phyloP scores from a whole-genome alignment of 768 basidiomycete species.

The Lentinula sp. region DNA sequence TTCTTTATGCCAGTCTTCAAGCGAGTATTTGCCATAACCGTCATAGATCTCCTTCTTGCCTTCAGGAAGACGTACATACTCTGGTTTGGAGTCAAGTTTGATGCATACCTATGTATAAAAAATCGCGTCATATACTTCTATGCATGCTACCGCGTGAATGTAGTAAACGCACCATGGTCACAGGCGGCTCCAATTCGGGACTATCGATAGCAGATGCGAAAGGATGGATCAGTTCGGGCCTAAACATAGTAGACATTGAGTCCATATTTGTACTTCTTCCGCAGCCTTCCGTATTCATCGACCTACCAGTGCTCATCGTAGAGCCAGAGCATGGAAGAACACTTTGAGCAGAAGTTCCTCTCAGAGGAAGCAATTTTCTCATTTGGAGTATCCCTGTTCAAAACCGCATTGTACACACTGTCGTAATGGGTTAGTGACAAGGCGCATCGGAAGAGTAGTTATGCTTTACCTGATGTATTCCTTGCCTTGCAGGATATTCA shows the following conservation, averaged over 20 bases:
- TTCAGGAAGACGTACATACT: conserved; percentile 58
- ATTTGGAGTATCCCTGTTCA: conserved; percentile 47
- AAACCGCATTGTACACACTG: conserved; percentile 58
- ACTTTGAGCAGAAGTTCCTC: conserved; percentile 57
- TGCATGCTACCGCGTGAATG: neutral
- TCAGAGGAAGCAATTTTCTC: conserved; percentile 47
- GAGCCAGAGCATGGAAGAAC: conserved; percentile 63
- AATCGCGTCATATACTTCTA: neutral
- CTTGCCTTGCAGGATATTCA: conserved; percentile 45
- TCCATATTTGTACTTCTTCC: neutral
- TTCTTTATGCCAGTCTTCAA: conserved; percentile 59
- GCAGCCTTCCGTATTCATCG: neutral
- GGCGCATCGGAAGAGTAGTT: neutral
- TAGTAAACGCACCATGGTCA: conserved; percentile 36
- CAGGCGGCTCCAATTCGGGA: conserved; percentile 46
- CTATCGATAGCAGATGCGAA: conserved; percentile 64
- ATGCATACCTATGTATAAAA: conserved; percentile 33
- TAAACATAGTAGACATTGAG: conserved; percentile 13
- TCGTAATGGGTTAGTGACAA: neutral
- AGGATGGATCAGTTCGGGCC: conserved; percentile 62
- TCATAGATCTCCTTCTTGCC: conserved; percentile 43
- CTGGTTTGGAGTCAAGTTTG: conserved; percentile 44
- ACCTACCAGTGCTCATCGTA: conserved; percentile 50
- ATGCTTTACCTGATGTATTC: conserved; percentile 43
- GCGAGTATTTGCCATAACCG: conserved; percentile 34